Evolutionary conservation across 2,329 filamentous ascomycete genomes (phyloP), one percentile per base, ranked within the genome.

Genomic region (Raffaelea ambrosiae): DNA sequence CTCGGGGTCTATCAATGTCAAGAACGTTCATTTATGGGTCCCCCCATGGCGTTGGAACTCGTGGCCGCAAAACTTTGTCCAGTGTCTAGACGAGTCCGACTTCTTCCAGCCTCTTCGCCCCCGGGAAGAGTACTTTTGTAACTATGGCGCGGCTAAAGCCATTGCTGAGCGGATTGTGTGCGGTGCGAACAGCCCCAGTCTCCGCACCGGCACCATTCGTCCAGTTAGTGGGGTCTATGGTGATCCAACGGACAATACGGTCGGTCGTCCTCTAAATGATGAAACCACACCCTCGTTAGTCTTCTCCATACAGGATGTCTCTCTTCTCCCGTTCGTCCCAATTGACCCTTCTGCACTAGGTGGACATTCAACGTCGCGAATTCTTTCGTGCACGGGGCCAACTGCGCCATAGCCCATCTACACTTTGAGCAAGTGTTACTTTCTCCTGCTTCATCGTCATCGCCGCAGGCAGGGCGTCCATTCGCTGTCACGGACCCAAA

Each of bases 191-290:
- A 56, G 61, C 3, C 33, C 48, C 56, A 50, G 5, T 59, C 64
- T 78, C 51, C 64, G 73, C 5, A 76, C 74, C 0, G 74, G 74
- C 19, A 67, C 66, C 53, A 73, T 78, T 47, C 63, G 74, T 3
- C 74, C 74, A 1, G 68, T 69, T 3, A 75, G 76, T 52, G 71
- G 70, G 3, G 67, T 78, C 13, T 77, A 77, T 50, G 74, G 74
- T 3, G 66, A 73, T 42, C 69, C 69, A 2, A 69, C 64, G 3
- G 70, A 76, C 53, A 70, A 69, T 33, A 64, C 71, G 3, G 64
- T 71, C 1, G 69, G 68, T 1, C 57, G 64, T 1, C 69, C 71
- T 41, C 55, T 76, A 36, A 61, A 59, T 19, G 61, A 58, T 31
- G 57, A 59, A 1, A 58, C 66, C 1, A 57, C 59, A 44, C 68